Evolutionary conservation across 345 rosid species (phyloP), one percentile per base, ranked within the genome.

Genomic region (Theobroma cacao): DNA sequence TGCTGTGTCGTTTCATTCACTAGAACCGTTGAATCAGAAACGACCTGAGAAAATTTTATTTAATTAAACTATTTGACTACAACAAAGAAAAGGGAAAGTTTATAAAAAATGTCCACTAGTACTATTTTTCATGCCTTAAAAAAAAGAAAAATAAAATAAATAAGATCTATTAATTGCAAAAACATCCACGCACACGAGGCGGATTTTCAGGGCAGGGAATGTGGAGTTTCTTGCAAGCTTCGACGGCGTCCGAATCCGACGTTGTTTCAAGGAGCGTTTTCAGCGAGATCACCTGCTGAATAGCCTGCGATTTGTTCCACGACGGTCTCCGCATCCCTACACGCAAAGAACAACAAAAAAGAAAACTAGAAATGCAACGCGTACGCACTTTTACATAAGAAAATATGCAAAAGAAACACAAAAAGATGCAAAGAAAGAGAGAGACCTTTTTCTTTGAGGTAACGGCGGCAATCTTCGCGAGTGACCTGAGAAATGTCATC

Each of bases 241-340:
- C 81, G 22, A 65, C 55, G 79, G 75, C 81, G 43, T 80, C 84
- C 0, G 80, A 70, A 77, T 80, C 87, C 47, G 83, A 48, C 72
- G 84, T 48, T 50, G 86, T 52, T 75, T 87, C 90, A 2, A 85
- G 79, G 4, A 87, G 85, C 41, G 79, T 72, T 77, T 85, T 87
- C 47, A 87, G 85, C 14, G 85, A 85, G 84, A 87, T 81, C 68
- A 87, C 88, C 79, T 87, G 90, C 86, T 87, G 90, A 72, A 87
- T 83, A 70, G 88, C 88, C 84, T 87, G 90, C 78, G 90, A 87
- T 81, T 87, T 87, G 85, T 87, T 87, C 90, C 90, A 87, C 70
- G 90, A 87, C 31, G 90, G 90, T 67, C 85, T 80, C 70, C 90
- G 80, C 90, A 87, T 87, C 53, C 90, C 90, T 87, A 79, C 26